Evolutionary conservation across 169 alveolate genomes (phyloP).

Genomic region (Theileria parva): DNA sequence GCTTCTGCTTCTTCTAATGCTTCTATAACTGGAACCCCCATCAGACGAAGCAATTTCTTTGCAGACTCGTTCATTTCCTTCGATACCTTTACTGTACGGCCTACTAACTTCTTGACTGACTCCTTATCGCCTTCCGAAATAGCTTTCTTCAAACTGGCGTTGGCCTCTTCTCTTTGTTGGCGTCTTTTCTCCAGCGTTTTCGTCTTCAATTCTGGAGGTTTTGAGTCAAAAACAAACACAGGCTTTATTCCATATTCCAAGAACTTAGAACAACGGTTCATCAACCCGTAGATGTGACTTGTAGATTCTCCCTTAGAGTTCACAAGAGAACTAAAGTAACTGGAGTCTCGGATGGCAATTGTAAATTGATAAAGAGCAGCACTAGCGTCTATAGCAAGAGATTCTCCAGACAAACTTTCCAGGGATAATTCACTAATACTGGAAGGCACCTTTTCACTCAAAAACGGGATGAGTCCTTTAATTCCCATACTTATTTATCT

Average conservation of each 20-base stretch:
- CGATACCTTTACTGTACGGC: slow-evolving; percentile 91
- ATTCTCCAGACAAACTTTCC: slow-evolving; percentile 84
- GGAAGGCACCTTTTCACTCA: slow-evolving; percentile 89
- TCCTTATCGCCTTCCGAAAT: slow-evolving; percentile 91
- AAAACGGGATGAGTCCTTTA: slow-evolving; percentile 85
- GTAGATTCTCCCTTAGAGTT: slow-evolving; percentile 92
- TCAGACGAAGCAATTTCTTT: slow-evolving; percentile 82
- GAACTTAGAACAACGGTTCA: slow-evolving; percentile 84
- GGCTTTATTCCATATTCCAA: slow-evolving; percentile 92
- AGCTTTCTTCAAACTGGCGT: slow-evolving; percentile 81
- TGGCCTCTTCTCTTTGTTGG: slow-evolving; percentile 88
- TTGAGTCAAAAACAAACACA: slow-evolving; percentile 97
- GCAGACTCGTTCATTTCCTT: slow-evolving; percentile 92
- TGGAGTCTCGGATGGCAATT: slow-evolving; percentile 86
- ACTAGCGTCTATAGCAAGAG: slow-evolving; percentile 94
- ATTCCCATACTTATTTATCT: slow-evolving; percentile 83
- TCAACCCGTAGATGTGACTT: slow-evolving; percentile 87
- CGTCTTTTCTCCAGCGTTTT: slow-evolving; percentile 84
- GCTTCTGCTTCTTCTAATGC: slow-evolving; percentile 98
- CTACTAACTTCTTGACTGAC: slow-evolving; percentile 87
- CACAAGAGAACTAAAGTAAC: slow-evolving; percentile 79
- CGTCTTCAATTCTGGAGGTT: slow-evolving; percentile 92
- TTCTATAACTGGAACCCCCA: slow-evolving; percentile 94
- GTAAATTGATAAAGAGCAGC: slow-evolving; percentile 93
- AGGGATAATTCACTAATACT: slow-evolving; percentile 72